Evolutionary conservation across 805 yeast species (phyloP).

Genomic region (Candida nitratophila): DNA sequence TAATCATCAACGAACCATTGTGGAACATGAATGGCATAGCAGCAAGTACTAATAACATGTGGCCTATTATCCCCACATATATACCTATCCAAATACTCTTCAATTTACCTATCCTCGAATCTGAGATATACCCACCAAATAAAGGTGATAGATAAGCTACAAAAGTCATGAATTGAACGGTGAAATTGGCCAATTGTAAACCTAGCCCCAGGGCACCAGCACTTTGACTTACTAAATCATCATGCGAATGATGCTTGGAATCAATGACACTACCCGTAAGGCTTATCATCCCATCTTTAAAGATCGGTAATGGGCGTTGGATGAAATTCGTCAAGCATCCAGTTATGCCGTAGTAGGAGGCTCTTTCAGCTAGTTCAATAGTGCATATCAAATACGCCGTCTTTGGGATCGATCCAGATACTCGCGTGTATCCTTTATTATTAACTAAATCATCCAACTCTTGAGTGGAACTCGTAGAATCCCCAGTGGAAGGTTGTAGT

Average conservation of each 20-base stretch:
- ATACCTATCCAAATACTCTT: conserved; percentile 42
- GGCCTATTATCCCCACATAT: conserved; percentile 37
- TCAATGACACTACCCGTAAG: conserved; percentile 28
- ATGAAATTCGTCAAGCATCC: conserved; percentile 43
- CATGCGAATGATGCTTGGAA: conserved; percentile 1
- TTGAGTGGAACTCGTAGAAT: too few relatives aligned
- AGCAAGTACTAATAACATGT: conserved; percentile 39
- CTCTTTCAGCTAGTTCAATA: conserved; percentile 47
- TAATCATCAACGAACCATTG: conserved; percentile 16
- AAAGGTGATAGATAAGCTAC: conserved; percentile 43
- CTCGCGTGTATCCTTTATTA: not conserved
- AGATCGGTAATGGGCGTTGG: conserved; percentile 42
- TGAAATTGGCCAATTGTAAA: conserved; percentile 36
- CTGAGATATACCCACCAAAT: conserved; percentile 46
- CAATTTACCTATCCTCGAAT: conserved; percentile 39
- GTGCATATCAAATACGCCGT: conserved; percentile 23
- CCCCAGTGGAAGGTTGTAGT: too few relatives aligned
- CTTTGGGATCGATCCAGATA: conserved; percentile 18
- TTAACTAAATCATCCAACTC: not conserved
- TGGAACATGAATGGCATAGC: conserved; percentile 27
- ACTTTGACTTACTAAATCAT: conserved; percentile 14
- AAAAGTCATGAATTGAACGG: conserved; percentile 37
- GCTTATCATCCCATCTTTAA: conserved; percentile 29
- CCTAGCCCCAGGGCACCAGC: conserved; percentile 48
- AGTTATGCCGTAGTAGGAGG: conserved; percentile 44